phyloP scores from a whole-genome alignment of 1,284 basidiomycete species.

The Ceratobasidium sp. region DNA sequence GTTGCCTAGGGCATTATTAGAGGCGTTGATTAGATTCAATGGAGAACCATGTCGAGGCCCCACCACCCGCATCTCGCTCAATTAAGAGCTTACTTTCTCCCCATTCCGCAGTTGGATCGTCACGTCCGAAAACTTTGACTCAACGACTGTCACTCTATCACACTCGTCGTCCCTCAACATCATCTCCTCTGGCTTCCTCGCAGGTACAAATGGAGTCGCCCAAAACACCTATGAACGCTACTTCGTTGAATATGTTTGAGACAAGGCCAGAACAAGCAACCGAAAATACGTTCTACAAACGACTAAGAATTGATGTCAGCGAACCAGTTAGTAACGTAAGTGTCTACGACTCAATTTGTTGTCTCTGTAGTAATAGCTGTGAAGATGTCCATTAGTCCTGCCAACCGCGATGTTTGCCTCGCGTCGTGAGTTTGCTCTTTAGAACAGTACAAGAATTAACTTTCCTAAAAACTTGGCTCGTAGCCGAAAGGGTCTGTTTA shows the following conservation, averaged over 20 bases:
- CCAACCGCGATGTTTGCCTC: slow-evolving; percentile 53
- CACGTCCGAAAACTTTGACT: slow-evolving; percentile 22
- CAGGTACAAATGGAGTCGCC: slow-evolving; percentile 16
- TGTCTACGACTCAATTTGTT: slow-evolving; percentile 40
- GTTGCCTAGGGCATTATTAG: not conserved
- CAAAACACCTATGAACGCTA: slow-evolving; percentile 17
- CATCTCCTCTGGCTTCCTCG: slow-evolving; percentile 31
- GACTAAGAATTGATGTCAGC: slow-evolving; percentile 72
- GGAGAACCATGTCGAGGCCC: slow-evolving; percentile 25
- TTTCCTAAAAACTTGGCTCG: not conserved
- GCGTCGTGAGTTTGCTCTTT: slow-evolving; percentile 46
- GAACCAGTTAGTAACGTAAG: slow-evolving; percentile 77
- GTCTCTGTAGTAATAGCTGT: slow-evolving; percentile 51
- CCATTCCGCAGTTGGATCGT: slow-evolving; percentile 12
- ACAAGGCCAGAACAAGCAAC: slow-evolving; percentile 4
- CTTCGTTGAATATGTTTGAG: slow-evolving; percentile 5
- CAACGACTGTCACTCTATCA: slow-evolving; percentile 27
- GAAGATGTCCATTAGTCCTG: slow-evolving; percentile 55
- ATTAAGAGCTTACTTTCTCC: slow-evolving; percentile 26
- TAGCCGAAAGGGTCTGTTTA: slow-evolving; percentile 92
- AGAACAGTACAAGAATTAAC: not conserved
- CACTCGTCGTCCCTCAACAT: slow-evolving; percentile 28
- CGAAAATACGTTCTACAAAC: slow-evolving; percentile 41
- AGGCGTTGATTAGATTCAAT: not conserved
- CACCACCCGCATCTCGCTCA: not conserved